Base-by-base conservation (phyloP, 148 eudicot species). In the Vaccinium darrowii region DNA sequence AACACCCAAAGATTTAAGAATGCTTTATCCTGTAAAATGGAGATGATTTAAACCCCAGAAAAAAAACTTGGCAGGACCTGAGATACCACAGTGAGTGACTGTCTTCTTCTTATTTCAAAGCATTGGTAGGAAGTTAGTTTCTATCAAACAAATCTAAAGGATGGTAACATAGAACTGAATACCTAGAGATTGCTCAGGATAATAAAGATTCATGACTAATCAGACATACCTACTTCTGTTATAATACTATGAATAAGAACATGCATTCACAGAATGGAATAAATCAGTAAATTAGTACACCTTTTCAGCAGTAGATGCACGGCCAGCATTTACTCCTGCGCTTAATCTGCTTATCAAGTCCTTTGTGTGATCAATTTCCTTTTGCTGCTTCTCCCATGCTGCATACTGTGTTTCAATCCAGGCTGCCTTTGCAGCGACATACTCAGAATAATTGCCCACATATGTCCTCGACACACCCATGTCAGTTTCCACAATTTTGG, bases 381-480 rank as follows among this genome's bases (percentile, higher is more conserved):
- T 97, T 88, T 95, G 98, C 47, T 95, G 98, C 87, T 95, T 97
- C 87, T 94, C 99, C 99, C 99, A 97, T 52, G 98, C 98, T 78
- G 94, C 91, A 90, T 87, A 84, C 85, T 97, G 99, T 89, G 98
- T 81, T 92, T 97, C 99, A 86, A 95, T 86, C 99, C 98, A 97
- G 81, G 95, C 80, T 60, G 98, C 99, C 90, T 94, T 95, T 27
- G 94, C 88, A 81, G 94, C 83, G 23, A 97, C 76, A 87, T 90
- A 97, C 76, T 95, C 91, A 14, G 99, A 93, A 89, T 97, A 97
- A 86, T 97, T 97, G 81, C 99, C 99, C 27, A 75, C 81, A 58
- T 86, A 97, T 80, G 98, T 95, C 87, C 94, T 95, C 12, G 99
- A 90, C 15, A 97, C 95, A 84, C 98, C 98, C 98, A 97, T 95